Percentiles rank a stretch among this genome's conserved stretches.
phyloP scores from a whole-genome alignment of 257 asterid species.

The Solanum tarapatanum region DNA sequence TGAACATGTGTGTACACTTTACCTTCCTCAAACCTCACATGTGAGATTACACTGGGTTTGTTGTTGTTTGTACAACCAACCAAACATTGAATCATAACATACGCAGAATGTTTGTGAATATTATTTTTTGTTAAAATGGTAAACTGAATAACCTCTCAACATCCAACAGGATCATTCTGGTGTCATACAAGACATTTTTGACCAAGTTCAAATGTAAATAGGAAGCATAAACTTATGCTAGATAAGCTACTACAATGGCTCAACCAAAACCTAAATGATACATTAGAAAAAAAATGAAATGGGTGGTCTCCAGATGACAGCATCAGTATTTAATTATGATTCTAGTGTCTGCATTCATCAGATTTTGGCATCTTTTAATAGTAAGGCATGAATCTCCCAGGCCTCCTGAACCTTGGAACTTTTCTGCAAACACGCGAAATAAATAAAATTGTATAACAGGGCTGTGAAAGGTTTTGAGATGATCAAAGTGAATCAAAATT shows the following conservation, averaged over 20 bases:
- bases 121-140: not conserved
- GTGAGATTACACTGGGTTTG: not conserved
- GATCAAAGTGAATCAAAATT: not conserved
- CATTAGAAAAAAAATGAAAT: not conserved
- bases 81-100: not conserved
- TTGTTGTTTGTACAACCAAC: not conserved
- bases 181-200: not conserved
- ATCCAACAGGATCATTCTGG: not conserved
- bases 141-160: not conserved
- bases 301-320: not conserved
- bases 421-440: slow-evolving; percentile 41
- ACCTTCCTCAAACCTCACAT: not conserved
- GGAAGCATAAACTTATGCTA: not conserved
- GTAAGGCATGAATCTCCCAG: slow-evolving; percentile 77
- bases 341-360: not conserved
- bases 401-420: slow-evolving; percentile 82
- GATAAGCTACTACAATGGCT: not conserved
- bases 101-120: not conserved
- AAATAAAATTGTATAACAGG: not conserved
- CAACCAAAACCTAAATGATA: not conserved
- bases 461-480: not conserved
- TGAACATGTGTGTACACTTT: not conserved
- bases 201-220: not conserved
- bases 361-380: slow-evolving; percentile 18
- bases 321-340: not conserved